Percentiles rank a stretch among this genome's conserved stretches.
Conservation (phyloP, 2,329 filamentous ascomycete genomes). For the Didymella pomorum region DNA sequence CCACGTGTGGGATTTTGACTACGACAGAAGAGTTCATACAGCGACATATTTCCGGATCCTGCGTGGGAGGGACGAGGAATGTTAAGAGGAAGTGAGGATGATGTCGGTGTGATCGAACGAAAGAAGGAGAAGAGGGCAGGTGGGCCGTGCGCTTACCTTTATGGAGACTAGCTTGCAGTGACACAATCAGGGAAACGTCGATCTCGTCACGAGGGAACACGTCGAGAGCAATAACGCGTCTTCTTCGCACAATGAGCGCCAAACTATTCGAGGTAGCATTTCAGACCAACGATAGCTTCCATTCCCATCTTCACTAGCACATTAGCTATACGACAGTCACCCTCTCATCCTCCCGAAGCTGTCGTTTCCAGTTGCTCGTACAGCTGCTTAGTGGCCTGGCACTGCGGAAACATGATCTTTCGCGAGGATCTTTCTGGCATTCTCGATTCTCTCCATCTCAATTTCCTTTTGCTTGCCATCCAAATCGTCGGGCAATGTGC, state of each 20-base stretch:
- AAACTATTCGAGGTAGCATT: background rate
- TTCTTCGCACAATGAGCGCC: background rate
- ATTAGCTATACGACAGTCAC: background rate
- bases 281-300: too few relatives aligned
- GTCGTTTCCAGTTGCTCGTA: background rate
- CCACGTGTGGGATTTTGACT: background rate
- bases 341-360: background rate
- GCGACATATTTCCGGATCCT: background rate
- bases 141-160: background rate
- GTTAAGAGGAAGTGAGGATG: background rate
- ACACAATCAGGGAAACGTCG: background rate
- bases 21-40: background rate
- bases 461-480: slow-evolving; percentile 39
- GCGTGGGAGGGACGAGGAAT: too few relatives aligned
- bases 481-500: slow-evolving; percentile 57
- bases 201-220: background rate
- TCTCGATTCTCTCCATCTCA: slow-evolving; percentile 34
- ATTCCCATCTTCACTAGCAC: background rate
- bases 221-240: background rate
- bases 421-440: slow-evolving; percentile 26
- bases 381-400: slow-evolving; percentile 6
- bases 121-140: background rate
- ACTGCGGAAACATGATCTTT: slow-evolving; percentile 14
- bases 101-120: background rate
- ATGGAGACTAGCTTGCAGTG: background rate